Conservation (phyloP, 257 asterid species). For the Craterostigma plantagineum region DNA sequence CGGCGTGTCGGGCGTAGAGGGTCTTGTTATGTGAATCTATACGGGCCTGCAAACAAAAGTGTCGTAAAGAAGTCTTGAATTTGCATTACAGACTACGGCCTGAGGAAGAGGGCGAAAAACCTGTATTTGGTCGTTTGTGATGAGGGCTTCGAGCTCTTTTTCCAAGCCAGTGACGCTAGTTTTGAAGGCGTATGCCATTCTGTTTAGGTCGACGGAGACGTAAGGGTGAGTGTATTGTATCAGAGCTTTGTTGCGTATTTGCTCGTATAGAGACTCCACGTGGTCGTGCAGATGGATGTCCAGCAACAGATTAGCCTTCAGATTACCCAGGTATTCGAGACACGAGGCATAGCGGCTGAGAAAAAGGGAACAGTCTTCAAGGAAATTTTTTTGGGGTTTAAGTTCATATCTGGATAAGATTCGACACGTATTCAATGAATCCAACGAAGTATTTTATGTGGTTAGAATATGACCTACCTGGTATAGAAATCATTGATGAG, state of each 20-base stretch:
- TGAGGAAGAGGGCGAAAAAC: conserved; percentile 19
- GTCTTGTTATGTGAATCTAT: conserved; percentile 91
- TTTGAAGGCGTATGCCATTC: conserved; percentile 96
- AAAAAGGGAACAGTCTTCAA: conserved; percentile 5
- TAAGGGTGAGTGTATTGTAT: conserved; percentile 91
- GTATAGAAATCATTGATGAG: conserved; percentile 86
- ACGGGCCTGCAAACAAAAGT: conserved; percentile 46
- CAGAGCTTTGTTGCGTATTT: conserved; percentile 91
- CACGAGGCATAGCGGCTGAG: conserved; percentile 88
- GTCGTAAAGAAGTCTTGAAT: too few species aligned
- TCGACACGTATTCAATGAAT: background rate
- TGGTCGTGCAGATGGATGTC: conserved; percentile 94
- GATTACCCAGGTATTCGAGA: conserved; percentile 74
- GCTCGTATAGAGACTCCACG: conserved; percentile 71
- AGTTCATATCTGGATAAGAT: background rate
- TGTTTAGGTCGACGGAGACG: conserved; percentile 72
- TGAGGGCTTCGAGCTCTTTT: conserved; percentile 88
- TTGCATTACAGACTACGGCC: too few species aligned
- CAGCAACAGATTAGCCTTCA: conserved; percentile 65
- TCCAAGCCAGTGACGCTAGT: conserved; percentile 53
- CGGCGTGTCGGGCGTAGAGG: conserved; percentile 90
- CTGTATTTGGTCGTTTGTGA: conserved; percentile 83
- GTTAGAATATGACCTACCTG: conserved; percentile 30
- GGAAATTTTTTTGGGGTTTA: too few species aligned
- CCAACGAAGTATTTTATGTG: too few species aligned